Evolutionary conservation across 176 grass and related monocot species (phyloP).

Genomic region (Eleusine indica): DNA sequence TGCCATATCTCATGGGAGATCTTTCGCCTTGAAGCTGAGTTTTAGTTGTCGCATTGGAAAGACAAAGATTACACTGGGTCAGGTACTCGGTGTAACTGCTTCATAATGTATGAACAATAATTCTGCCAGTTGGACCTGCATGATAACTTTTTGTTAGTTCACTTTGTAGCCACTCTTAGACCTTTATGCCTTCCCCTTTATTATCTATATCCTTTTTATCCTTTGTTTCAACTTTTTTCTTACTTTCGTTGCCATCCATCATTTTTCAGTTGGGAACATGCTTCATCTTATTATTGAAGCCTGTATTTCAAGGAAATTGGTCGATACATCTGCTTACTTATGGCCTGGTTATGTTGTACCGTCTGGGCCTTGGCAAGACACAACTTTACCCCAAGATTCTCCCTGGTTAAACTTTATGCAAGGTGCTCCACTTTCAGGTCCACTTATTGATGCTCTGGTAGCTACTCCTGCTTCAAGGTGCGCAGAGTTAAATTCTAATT

Average conservation of each 20-base stretch:
- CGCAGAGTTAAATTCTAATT: conserved; percentile 24
- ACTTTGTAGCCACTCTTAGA: conserved; percentile 18
- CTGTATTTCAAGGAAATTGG: conserved; percentile 92
- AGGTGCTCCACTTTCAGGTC: conserved; percentile 73
- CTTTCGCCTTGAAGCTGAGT: no score
- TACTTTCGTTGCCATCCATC: conserved; percentile 14
- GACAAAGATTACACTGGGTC: no score
- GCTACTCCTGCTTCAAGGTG: conserved; percentile 91
- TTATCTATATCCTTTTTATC: conserved; percentile 16
- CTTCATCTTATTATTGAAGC: conserved; percentile 97
- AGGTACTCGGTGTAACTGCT: no score
- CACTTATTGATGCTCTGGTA: conserved; percentile 76
- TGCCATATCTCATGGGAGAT: no score
- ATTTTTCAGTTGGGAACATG: conserved; percentile 86
- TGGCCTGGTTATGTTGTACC: conserved; percentile 85
- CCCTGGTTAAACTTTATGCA: conserved; percentile 92
- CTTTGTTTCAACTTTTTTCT: conserved; percentile 8
- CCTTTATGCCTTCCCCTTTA: conserved; percentile 8
- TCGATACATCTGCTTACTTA: conserved; percentile 88
- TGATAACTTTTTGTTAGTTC: conserved; percentile 29
- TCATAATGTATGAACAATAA: not conserved
- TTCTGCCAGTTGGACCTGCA: not conserved
- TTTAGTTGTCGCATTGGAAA: no score
- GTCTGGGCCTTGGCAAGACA: conserved; percentile 66
- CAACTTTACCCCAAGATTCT: conserved; percentile 70